Base-by-base conservation (phyloP, 805 yeast species). In the Yamadazyma kitorensis region DNA sequence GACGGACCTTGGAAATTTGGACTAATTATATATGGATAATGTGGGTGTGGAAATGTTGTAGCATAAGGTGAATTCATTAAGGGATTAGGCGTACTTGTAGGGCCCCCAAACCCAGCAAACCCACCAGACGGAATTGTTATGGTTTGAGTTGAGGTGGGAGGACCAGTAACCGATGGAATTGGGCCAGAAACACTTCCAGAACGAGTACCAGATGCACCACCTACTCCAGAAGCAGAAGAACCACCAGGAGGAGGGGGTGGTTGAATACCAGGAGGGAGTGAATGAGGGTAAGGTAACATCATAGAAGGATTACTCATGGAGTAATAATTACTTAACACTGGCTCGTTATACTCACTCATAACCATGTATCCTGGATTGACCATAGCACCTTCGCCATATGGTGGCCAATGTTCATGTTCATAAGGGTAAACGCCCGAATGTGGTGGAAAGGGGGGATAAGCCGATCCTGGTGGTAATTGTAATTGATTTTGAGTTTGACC, bases 331-430 rank as follows among this genome's bases (percentile, higher is more conserved):
- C 24, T 32, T n/a, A n/a, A n/a, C n/a, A 29, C 24, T 6, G 44
- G 37, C 7, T 34, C 38, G 23, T 41, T 26, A 18, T 39, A 39
- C 9, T 51, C 54, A 29, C 47, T 45, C 43, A 50, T 40, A 1
- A 52, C 34, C 47, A 50, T 41, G 20, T 48, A 44, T 17, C 43
- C 45, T 21, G 44, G 48, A 26, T 40, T 37, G 8, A 27, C 29
- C 31, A 29, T 30, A 9, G 37, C 21, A 14, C 33, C 25, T 19
- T 40, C 23, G 34, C 33, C 23, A 30, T 37, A 33, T 2, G 44
- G 52, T 15, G 34, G 34, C 49, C 54, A 51, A 31, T 41, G 40
- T 18, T 53, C 57, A 6, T 38, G 34, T 26, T 43, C 54, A 10
- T 37, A 47, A 3, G 27, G 16, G 16, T 22, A 28, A 17, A 29